Evolutionary conservation across 108 stramenopile genomes (phyloP), one percentile per base, ranked within the genome.

Genomic region (Stephanodiscus triporus): DNA sequence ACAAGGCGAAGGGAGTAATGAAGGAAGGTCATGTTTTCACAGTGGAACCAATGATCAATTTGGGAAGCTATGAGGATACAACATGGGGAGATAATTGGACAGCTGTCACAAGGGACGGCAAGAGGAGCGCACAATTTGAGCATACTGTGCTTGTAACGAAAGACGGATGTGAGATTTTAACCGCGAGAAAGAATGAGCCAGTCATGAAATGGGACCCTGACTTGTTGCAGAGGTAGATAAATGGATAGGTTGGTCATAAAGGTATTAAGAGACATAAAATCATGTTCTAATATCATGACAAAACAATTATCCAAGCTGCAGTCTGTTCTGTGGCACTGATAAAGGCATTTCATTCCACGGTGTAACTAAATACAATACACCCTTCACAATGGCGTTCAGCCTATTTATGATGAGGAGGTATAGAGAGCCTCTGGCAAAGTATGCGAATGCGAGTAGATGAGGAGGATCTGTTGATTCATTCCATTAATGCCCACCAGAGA

Each of bases 21-120:
- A 85, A 91, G 75, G 87, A 85, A n/a, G 99, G 99, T 13, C 97
- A 98, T 84, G 91, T 95, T 4, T 97, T 99, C 82, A 99, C 99
- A 4, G 95, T 99, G n/a, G 99, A 99, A 76, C 99, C 99, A 24
- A 99, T 99, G 99, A 97, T 99, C 67, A 94, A 93, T 72, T 82
- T 95, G 71, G 99, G 99, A 16, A 76, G 63, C 9, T 77, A 72
- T 30, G 85, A 81, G 23, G 90, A 93, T 80, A 70, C 68, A 8
- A 91, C 94, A 17, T 97, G 95, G 95, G 75, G 70, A 29, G 96
- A 97, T 73, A 82, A 89, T 58, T 97, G 96, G 96, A 96, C 95
- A 24, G 92, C 91, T 9, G 84, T 89, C 19, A 96, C 96, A 0
- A 66, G 58, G 13, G 96, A 97, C 78, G 95, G 95, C 10, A 78